phyloP scores from a whole-genome alignment of 352 stramenopile genomes.

The Phytophthora fragariae region DNA sequence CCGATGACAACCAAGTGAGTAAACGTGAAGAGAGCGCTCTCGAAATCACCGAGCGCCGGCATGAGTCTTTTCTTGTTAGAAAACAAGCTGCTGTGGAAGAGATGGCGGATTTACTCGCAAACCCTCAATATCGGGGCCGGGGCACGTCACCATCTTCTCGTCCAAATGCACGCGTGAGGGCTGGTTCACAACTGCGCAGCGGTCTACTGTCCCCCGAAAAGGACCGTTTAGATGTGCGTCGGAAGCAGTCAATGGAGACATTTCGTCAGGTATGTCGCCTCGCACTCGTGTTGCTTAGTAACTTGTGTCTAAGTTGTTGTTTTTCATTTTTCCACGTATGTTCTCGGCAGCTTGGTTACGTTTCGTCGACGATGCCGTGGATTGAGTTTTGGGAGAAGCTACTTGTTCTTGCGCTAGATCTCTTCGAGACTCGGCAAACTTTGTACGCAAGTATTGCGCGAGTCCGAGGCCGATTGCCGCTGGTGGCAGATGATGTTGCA shows the following conservation, averaged over 20 bases:
- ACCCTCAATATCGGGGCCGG: conserved; percentile 26
- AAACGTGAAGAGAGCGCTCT: conserved; percentile 14
- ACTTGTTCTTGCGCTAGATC: conserved; percentile 44
- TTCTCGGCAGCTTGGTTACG: conserved; percentile 57
- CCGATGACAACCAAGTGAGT: conserved; percentile 17
- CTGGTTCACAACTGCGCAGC: conserved; percentile 35
- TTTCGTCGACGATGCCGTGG: conserved; percentile 54
- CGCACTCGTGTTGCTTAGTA: not conserved
- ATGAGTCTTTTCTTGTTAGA: conserved; percentile 33
- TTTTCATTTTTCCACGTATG: not conserved
- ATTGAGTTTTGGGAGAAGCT: conserved; percentile 71
- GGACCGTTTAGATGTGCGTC: conserved; percentile 56
- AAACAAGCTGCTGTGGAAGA: conserved; percentile 34
- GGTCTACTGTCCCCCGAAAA: conserved; percentile 56
- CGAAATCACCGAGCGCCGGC: conserved; percentile 18
- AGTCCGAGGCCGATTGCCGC: conserved; percentile 50
- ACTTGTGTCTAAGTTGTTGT: not conserved
- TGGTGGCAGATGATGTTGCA: conserved; percentile 57
- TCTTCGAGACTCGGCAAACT: conserved; percentile 56
- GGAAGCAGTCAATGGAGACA: conserved; percentile 72
- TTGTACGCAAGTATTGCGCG: conserved; percentile 54
- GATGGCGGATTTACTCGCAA: conserved; percentile 39
- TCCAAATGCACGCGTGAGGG: conserved; percentile 9
- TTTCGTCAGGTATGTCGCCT: conserved; percentile 46
- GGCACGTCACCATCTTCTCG: conserved; percentile 8